Conservation (phyloP, 2,329 filamentous ascomycete species). For the Cercospora sesami region DNA sequence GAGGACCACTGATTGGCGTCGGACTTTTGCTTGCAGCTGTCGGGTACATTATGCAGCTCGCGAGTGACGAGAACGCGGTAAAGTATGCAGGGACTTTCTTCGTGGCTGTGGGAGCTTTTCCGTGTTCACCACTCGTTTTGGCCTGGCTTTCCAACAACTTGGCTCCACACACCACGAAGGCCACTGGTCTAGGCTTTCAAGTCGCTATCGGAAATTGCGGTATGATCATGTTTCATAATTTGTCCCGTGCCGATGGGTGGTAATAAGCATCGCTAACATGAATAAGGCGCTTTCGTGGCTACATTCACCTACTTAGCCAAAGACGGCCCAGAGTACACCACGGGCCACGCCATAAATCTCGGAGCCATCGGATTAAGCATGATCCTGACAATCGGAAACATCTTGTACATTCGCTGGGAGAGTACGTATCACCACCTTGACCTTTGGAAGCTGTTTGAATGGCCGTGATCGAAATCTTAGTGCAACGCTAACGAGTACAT, state of each 20-base stretch:
- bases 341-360: constrained; percentile 47
- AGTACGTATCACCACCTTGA: constrained; percentile 33
- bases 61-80: constrained; percentile 35
- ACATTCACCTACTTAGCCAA: constrained; percentile 49
- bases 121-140: constrained; percentile 37
- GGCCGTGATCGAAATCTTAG: constrained; percentile 4
- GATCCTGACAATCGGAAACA: constrained; percentile 37
- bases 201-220: constrained; percentile 46
- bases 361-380: constrained; percentile 43
- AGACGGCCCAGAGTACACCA: constrained; percentile 45
- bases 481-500: neutral
- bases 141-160: constrained; percentile 49
- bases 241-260: neutral
- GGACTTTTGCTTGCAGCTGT: constrained; percentile 36
- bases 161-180: constrained; percentile 47
- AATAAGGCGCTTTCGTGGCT: constrained; percentile 44
- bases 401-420: constrained; percentile 46
- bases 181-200: constrained; percentile 46
- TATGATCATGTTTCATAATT: neutral
- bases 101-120: constrained; percentile 38
- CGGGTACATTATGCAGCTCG: constrained; percentile 45
- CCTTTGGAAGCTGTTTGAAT: neutral
- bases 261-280: neutral
- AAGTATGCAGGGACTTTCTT: constrained; percentile 47
- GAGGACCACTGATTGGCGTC: constrained; percentile 38